phyloP scores from a whole-genome alignment of 257 asterid species.

The Gentiana dahurica region DNA sequence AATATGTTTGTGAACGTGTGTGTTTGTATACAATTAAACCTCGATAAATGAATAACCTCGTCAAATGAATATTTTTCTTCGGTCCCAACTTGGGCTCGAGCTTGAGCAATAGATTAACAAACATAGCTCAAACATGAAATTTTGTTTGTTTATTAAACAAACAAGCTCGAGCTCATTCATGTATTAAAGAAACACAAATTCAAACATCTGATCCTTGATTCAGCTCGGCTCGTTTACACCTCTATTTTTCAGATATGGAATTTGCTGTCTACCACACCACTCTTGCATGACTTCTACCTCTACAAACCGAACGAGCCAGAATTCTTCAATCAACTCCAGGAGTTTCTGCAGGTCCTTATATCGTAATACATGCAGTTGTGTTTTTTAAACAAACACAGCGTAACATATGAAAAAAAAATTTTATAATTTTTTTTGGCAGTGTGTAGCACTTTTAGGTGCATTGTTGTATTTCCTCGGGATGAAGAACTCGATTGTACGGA shows the following conservation, averaged over 20 bases:
- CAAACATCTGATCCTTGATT: no score
- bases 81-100: no score
- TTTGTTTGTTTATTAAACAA: no score
- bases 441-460: slow-evolving; percentile 58
- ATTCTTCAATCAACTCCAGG: slow-evolving; percentile 33
- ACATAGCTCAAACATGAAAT: no score
- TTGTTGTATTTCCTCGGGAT: slow-evolving; percentile 69
- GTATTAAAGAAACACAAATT: no score
- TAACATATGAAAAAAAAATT: slow-evolving; percentile 1
- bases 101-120: no score
- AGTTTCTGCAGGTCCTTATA: slow-evolving; percentile 59
- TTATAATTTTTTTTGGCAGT: slow-evolving; percentile 27
- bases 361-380: not conserved
- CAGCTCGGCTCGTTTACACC: no score
- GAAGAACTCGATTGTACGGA: slow-evolving; percentile 58
- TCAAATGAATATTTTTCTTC: no score
- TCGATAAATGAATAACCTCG: no score
- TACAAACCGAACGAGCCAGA: slow-evolving; percentile 34
- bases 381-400: not conserved
- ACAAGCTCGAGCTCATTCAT: no score
- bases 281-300: slow-evolving; percentile 57
- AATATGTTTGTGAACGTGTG: no score
- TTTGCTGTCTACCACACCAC: slow-evolving; percentile 56
- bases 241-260: slow-evolving; percentile 36
- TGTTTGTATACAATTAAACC: no score